phyloP scores from a whole-genome alignment of 2,329 filamentous ascomycete species.

The Penicillium brevicompactum region DNA sequence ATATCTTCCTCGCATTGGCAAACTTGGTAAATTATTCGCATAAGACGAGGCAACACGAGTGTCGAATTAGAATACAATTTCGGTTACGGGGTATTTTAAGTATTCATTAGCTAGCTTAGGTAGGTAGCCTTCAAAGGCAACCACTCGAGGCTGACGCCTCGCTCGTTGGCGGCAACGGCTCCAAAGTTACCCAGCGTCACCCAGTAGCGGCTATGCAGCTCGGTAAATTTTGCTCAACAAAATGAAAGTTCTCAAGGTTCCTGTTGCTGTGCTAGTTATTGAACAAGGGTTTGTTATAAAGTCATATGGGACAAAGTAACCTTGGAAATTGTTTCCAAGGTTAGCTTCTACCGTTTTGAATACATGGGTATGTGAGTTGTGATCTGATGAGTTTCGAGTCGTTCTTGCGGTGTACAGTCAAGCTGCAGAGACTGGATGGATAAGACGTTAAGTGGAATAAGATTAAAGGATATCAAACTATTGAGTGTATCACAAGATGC shows the following conservation, averaged over 20 bases:
- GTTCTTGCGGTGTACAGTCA: no score
- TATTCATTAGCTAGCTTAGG: neutral
- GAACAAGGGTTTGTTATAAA: no score
- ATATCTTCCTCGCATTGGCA: no score
- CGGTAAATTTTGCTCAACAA: neutral
- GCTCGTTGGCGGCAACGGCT: neutral
- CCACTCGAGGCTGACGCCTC: neutral
- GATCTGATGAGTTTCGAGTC: no score
- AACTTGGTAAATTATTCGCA: neutral
- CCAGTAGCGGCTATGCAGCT: neutral
- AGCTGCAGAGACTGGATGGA: no score
- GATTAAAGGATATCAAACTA: no score
- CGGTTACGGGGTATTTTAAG: neutral
- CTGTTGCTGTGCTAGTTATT: neutral
- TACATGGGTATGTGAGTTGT: no score
- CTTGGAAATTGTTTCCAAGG: no score
- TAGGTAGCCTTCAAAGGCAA: neutral
- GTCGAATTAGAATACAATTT: neutral
- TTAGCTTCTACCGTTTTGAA: no score
- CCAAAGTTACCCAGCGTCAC: neutral
- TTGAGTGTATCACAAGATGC: no score
- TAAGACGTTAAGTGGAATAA: no score
- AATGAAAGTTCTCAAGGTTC: neutral
- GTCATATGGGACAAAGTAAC: no score
- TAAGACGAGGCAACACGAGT: neutral